phyloP scores from a whole-genome alignment of 176 grass and related monocot genomes.

The Eleusine coracana region DNA sequence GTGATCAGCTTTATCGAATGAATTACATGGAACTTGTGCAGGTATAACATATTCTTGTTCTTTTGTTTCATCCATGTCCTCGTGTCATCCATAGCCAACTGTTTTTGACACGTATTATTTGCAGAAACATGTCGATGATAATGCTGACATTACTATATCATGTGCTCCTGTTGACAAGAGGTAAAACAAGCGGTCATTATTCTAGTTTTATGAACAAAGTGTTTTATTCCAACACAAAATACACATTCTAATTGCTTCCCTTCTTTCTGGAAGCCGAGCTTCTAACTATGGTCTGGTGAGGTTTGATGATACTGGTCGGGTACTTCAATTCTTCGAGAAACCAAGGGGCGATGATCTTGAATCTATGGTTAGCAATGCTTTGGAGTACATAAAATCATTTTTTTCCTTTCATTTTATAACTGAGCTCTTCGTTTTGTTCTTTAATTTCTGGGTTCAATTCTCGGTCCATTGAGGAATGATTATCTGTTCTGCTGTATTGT shows the following conservation, averaged over 20 bases:
- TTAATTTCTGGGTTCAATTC: neutral
- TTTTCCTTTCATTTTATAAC: neutral
- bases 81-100: neutral
- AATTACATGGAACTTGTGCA: slow-evolving; percentile 80
- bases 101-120: slow-evolving; percentile 11
- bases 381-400: neutral
- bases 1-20: slow-evolving; percentile 78
- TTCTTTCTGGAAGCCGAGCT: slow-evolving; percentile 51
- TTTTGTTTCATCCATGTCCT: neutral
- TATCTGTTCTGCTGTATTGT: neutral
- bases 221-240: neutral
- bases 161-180: slow-evolving; percentile 56
- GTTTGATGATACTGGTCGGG: slow-evolving; percentile 60
- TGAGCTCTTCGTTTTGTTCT: neutral
- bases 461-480: neutral
- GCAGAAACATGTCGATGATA: slow-evolving; percentile 72
- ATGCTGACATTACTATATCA: slow-evolving; percentile 72
- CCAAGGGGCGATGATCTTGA: slow-evolving; percentile 62
- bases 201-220: neutral
- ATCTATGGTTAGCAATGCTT: slow-evolving; percentile 53
- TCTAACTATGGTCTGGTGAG: slow-evolving; percentile 75
- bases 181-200: slow-evolving; percentile 31
- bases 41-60: slow-evolving; percentile 19
- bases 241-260: neutral
- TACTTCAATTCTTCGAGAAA: slow-evolving; percentile 71